Percentiles rank a stretch among this genome's conserved stretches.
These are phyloP conservation scores for Aspergillus brunneoviolaceus DNA, from an alignment of 2,329 filamentous ascomycete species.

Conservation along the genomic window DNA sequence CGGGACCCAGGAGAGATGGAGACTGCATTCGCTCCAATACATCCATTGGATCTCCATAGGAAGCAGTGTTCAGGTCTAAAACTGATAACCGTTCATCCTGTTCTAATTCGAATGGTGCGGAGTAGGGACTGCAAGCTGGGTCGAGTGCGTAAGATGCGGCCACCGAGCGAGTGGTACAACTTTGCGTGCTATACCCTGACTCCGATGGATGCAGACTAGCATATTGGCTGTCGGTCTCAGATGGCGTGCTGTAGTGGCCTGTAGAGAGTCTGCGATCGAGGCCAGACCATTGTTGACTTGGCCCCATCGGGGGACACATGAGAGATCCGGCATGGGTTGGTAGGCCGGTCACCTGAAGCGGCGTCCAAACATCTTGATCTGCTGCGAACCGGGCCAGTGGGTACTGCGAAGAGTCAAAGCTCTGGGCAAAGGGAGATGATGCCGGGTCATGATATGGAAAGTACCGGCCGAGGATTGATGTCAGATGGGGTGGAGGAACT, in stretches of 20 bases:
- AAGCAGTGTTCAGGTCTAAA: conserved; percentile 19
- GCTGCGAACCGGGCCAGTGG: conserved; percentile 18
- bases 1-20: conserved; percentile 54
- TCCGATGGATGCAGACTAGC: conserved; percentile 32
- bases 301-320: conserved; percentile 19
- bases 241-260: conserved; percentile 29
- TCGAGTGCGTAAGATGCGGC: conserved; percentile 31
- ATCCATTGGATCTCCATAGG: conserved; percentile 28
- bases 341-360: conserved; percentile 31
- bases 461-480: conserved; percentile 24
- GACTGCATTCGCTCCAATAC: conserved; percentile 44
- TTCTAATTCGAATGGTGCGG: conserved; percentile 24
- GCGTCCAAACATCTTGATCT: conserved; percentile 35
- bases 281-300: conserved; percentile 19
- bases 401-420: conserved; percentile 25
- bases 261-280: conserved; percentile 26
- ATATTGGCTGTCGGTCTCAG: conserved; percentile 35
- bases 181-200: conserved; percentile 38
- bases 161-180: conserved; percentile 29
- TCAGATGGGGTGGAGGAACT: conserved; percentile 20
- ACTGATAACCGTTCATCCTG: conserved; percentile 20
- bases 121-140: conserved; percentile 28
- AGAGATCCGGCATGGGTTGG: conserved; percentile 19
- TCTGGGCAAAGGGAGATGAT: conserved; percentile 20
- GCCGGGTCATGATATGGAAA: conserved; percentile 13